phyloP scores from a whole-genome alignment of 192 early-diverging fungal species.

The Backusella luteola region DNA sequence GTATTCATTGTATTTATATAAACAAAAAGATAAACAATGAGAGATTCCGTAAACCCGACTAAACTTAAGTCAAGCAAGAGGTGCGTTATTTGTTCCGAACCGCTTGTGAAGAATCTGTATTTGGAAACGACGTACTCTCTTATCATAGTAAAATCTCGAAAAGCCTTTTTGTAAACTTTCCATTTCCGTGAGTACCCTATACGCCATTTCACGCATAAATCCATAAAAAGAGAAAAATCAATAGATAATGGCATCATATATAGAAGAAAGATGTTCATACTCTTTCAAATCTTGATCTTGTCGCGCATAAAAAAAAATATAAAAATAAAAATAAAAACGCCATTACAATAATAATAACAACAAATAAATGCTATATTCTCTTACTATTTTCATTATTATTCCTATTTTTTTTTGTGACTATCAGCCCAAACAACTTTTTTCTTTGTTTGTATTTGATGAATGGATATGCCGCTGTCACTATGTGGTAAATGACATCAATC shows the following conservation, averaged over 20 bases:
- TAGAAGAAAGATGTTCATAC: background rate
- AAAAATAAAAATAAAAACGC: background rate
- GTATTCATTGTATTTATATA: background rate
- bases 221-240: background rate
- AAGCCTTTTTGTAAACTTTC: background rate
- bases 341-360: background rate
- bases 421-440: too few relatives aligned
- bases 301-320: too few relatives aligned
- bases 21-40: background rate
- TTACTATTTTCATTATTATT: background rate
- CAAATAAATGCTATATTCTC: background rate
- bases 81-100: background rate
- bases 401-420: background rate
- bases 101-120: background rate
- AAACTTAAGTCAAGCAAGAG: background rate
- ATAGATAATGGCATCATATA: background rate
- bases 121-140: background rate
- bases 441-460: background rate
- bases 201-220: background rate
- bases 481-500: background rate
- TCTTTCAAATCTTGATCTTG: background rate
- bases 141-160: background rate
- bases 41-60: background rate
- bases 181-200: background rate
- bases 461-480: background rate